Evolutionary conservation across 768 basidiomycete genomes (phyloP).

Genomic region (Daedaleopsis sinensis): DNA sequence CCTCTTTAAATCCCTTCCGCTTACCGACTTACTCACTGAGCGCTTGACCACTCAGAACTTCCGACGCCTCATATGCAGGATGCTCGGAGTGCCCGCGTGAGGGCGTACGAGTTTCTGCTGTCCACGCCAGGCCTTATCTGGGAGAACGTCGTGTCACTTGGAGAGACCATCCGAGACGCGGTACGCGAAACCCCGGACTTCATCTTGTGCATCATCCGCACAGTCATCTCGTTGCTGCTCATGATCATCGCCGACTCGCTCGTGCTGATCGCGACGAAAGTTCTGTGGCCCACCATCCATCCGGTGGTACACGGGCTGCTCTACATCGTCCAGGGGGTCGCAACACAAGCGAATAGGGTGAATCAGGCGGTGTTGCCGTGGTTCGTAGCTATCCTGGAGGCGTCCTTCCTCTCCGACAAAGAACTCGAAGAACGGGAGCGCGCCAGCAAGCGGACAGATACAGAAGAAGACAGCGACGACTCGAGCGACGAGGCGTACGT

Average conservation of each 20-base stretch:
- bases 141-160: neutral
- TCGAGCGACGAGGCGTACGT: neutral
- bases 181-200: neutral
- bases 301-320: neutral
- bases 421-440: neutral
- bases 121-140: neutral
- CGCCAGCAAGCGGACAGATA: neutral
- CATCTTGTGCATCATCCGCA: neutral
- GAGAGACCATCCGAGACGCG: neutral
- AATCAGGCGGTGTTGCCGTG: neutral
- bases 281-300: neutral
- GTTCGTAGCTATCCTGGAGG: neutral
- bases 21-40: neutral
- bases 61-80: neutral
- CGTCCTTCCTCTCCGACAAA: neutral
- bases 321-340: too few species aligned
- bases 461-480: neutral
- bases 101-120: neutral
- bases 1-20: neutral
- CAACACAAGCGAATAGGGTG: neutral
- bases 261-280: neutral
- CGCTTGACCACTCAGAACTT: neutral
- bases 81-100: neutral
- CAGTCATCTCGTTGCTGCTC: neutral
- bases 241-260: neutral